A percentile compares a stretch with the other conserved stretches of the same genome.
These are phyloP conservation scores for Catharanthus roseus DNA, from an alignment of 257 asterid genomes.

Conservation along the genomic window DNA sequence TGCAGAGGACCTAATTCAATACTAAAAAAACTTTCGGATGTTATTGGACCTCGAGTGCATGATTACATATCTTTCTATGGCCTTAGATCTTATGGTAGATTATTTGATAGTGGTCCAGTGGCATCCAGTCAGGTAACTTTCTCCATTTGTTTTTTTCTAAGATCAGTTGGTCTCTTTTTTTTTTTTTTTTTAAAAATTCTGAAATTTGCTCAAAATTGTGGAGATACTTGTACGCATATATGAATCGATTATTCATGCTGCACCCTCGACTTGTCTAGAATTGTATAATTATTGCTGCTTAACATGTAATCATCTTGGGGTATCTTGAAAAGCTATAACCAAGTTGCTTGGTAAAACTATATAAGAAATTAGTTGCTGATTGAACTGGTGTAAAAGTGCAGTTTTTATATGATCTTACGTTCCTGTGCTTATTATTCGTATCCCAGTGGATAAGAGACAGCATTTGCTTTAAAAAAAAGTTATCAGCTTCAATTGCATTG, in stretches of 20 bases:
- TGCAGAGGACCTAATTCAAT: conserved; percentile 73
- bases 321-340: background rate
- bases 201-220: background rate
- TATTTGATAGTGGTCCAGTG: conserved; percentile 77
- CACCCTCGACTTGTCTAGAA: background rate
- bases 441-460: background rate
- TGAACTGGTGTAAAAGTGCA: background rate
- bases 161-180: conserved; percentile 1
- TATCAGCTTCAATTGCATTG: background rate
- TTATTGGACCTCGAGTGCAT: conserved; percentile 70
- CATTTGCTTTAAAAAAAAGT: background rate
- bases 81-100: conserved; percentile 72
- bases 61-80: conserved; percentile 90
- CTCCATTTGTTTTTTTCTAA: background rate
- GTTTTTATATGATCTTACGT: background rate
- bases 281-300: background rate
- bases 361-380: background rate
- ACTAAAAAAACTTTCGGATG: conserved; percentile 60
- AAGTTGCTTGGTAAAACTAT: background rate
- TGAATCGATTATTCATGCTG: background rate
- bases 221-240: background rate
- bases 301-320: background rate
- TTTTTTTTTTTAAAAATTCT: too few species aligned
- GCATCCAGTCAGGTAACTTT: conserved; percentile 76
- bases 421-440: background rate